A percentile compares a stretch with the other conserved stretches of the same genome.
phyloP scores from a whole-genome alignment of 495 filamentous ascomycete genomes.

The Podospora australis region DNA sequence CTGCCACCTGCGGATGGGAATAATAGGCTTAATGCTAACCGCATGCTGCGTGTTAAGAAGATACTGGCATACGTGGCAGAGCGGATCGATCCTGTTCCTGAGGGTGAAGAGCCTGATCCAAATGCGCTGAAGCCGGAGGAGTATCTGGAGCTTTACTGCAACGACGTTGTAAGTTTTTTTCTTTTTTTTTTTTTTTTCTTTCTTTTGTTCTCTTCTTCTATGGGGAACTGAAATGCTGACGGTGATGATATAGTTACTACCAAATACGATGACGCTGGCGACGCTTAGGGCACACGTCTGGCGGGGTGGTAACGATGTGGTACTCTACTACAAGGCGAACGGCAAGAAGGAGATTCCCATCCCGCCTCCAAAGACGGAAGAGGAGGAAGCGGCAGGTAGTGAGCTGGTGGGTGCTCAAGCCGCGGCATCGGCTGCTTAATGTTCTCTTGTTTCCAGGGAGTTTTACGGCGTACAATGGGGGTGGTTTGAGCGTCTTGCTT shows the following conservation, averaged over 20 bases:
- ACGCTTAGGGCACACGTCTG: conserved; percentile 87
- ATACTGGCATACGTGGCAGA: conserved; percentile 90
- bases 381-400: not conserved
- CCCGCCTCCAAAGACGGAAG: conserved; percentile 9
- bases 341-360: conserved; percentile 57
- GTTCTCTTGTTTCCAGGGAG: too few relatives aligned
- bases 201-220: conserved; percentile 11
- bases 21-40: conserved; percentile 87
- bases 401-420: too few relatives aligned
- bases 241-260: conserved; percentile 37
- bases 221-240: not conserved
- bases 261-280: conserved; percentile 76
- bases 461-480: too few relatives aligned
- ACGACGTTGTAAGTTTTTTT: conserved; percentile 64
- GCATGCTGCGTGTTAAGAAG: conserved; percentile 94
- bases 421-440: too few relatives aligned
- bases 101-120: conserved; percentile 45
- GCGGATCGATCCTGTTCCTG: conserved; percentile 62
- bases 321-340: conserved; percentile 86
- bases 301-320: conserved; percentile 84
- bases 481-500: too few relatives aligned
- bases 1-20: conserved; percentile 65
- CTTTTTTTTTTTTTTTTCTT: conserved; percentile 5
- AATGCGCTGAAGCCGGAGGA: conserved; percentile 74
- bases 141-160: conserved; percentile 89